Percentiles rank a stretch among this genome's conserved stretches.
Evolutionary conservation across 2,329 filamentous ascomycete genomes (phyloP).

Genomic region (Aspergillus sp.): DNA sequence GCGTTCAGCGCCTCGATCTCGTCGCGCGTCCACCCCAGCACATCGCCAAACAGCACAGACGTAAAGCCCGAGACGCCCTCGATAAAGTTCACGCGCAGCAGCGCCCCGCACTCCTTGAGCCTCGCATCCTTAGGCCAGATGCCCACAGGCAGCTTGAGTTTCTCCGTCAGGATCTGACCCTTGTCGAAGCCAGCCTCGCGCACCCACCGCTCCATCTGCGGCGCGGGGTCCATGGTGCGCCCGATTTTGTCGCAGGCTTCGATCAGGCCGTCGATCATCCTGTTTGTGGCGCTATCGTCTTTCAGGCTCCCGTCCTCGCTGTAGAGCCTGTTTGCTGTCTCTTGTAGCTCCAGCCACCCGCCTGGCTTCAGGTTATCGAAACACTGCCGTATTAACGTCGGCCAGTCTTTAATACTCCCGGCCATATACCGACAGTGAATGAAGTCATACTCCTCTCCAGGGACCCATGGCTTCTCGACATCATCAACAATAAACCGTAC

Average conservation of each 20-base stretch:
- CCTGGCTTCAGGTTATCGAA: conserved; percentile 14
- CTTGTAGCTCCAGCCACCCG: conserved; percentile 19
- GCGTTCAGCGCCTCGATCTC: conserved; percentile 15
- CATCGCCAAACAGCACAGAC: conserved; percentile 13
- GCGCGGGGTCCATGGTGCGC: conserved; percentile 19
- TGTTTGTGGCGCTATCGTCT: conserved; percentile 9
- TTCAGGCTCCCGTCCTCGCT: conserved; percentile 15
- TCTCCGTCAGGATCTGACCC: not conserved
- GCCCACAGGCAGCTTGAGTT: conserved; percentile 14
- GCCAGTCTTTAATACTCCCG: conserved; percentile 31
- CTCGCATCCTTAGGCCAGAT: conserved; percentile 16
- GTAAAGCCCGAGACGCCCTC: conserved; percentile 20
- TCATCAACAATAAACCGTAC: conserved; percentile 36
- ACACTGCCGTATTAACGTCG: conserved; percentile 17
- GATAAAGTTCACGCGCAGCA: conserved; percentile 16
- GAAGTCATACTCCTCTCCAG: conserved; percentile 29
- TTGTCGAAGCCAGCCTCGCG: conserved; percentile 14
- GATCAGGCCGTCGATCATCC: conserved; percentile 18
- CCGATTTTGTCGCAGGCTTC: conserved; percentile 12
- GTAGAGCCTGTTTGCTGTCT: conserved; percentile 12
- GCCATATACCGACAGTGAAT: conserved; percentile 35
- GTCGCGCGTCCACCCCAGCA: conserved; percentile 14
- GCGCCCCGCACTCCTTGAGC: conserved; percentile 17
- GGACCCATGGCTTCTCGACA: conserved; percentile 32
- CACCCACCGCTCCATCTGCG: conserved; percentile 14